Evolutionary conservation across 306 rosid species (phyloP).

Genomic region (Glycine soja): DNA sequence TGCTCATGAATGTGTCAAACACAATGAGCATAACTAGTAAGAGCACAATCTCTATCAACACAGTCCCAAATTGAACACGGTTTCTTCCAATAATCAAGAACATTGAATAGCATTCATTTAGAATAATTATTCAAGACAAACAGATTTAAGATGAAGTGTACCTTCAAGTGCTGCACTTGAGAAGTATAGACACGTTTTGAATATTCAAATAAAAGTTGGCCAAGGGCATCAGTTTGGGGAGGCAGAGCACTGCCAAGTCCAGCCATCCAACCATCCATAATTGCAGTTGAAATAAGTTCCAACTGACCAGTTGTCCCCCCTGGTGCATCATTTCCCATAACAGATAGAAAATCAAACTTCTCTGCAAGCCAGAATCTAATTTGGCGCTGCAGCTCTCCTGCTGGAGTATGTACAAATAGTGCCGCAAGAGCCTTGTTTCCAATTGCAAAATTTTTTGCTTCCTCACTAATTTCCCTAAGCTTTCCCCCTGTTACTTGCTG

Average conservation of each 20-base stretch:
- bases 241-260: slow-evolving; percentile 88
- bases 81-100: slow-evolving; percentile 4
- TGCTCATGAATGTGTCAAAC: not conserved
- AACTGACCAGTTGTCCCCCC: slow-evolving; percentile 83
- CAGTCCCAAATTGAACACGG: not conserved
- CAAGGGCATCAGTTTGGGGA: slow-evolving; percentile 84
- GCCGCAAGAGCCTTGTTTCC: slow-evolving; percentile 85
- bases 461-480: slow-evolving; percentile 84
- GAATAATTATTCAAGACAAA: slow-evolving; percentile 26
- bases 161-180: slow-evolving; percentile 92
- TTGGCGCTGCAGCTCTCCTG: slow-evolving; percentile 91
- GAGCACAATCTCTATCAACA: not conserved
- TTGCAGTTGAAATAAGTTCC: slow-evolving; percentile 91
- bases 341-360: slow-evolving; percentile 76
- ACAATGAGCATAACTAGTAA: not conserved
- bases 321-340: slow-evolving; percentile 63
- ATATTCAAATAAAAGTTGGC: slow-evolving; percentile 81
- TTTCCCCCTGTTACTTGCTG: slow-evolving; percentile 88
- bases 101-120: not conserved
- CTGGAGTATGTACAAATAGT: slow-evolving; percentile 88
- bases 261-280: slow-evolving; percentile 97
- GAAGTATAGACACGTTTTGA: slow-evolving; percentile 76
- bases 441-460: slow-evolving; percentile 75
- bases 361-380: slow-evolving; percentile 86
- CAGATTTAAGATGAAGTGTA: slow-evolving; percentile 38